A percentile compares a stretch with the other conserved stretches of the same genome.
phyloP scores from a whole-genome alignment of 192 early-diverging fungal species.

The Coemansia sp. region DNA sequence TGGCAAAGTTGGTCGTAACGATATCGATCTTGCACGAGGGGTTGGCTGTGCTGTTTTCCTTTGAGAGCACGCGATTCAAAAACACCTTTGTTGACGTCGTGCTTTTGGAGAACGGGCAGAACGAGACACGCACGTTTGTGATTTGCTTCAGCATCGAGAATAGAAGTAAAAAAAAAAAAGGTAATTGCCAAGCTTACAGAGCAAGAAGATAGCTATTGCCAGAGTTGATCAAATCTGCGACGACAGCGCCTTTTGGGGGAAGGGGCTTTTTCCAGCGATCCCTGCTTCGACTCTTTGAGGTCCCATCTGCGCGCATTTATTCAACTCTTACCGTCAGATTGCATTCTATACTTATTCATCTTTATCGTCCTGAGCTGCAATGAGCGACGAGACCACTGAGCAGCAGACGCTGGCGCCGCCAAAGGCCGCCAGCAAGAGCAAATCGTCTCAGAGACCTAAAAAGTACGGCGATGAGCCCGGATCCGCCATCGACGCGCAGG shows the following conservation, averaged over 20 bases:
- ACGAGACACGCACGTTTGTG: conserved; percentile 41
- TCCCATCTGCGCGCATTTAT: no score
- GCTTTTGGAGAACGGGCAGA: conserved; percentile 44
- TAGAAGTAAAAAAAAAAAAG: neutral
- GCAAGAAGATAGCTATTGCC: neutral
- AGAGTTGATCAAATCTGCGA: neutral
- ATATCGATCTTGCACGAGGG: conserved; percentile 53
- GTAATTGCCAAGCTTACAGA: neutral
- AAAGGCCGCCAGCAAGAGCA: conserved; percentile 6
- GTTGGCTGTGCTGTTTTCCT: conserved; percentile 44
- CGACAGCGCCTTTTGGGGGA: no score
- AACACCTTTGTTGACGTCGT: conserved; percentile 53
- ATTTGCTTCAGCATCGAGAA: conserved; percentile 51
- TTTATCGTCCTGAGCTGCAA: neutral
- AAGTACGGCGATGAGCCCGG: conserved; percentile 34
- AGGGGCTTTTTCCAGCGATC: no score
- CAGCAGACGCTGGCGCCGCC: neutral
- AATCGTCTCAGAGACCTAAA: conserved; percentile 1
- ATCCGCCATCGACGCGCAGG: conserved; percentile 47
- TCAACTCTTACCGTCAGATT: neutral
- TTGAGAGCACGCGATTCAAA: conserved; percentile 44
- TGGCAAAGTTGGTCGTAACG: conserved; percentile 18
- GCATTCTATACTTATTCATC: neutral
- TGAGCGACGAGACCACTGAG: conserved; percentile 12
- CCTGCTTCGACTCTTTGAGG: no score